Evolutionary conservation across 352 stramenopile species (phyloP).

Genomic region (Pythium graminicola): DNA sequence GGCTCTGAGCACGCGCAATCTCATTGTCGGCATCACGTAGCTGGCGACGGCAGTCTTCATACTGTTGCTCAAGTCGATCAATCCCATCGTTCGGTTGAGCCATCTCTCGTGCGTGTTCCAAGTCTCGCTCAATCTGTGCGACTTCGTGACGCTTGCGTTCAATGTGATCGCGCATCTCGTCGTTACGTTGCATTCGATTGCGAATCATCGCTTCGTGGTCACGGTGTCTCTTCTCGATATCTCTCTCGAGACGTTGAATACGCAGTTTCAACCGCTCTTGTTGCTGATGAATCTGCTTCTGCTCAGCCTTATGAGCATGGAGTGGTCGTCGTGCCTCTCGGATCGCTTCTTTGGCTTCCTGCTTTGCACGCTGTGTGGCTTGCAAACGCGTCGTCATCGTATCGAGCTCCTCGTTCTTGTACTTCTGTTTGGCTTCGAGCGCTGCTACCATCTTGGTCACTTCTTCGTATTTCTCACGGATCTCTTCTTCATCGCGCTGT

Average conservation of each 20-base stretch:
- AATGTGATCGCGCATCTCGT: constrained; percentile 50
- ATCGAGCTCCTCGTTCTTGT: constrained; percentile 61
- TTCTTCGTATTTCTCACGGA: constrained; percentile 37
- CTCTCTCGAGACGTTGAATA: constrained; percentile 40
- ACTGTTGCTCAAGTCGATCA: constrained; percentile 51
- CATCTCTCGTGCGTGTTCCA: constrained; percentile 30
- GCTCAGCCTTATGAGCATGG: constrained; percentile 56
- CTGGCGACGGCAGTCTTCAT: constrained; percentile 49
- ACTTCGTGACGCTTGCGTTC: constrained; percentile 45
- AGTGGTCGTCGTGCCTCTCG: constrained; percentile 56
- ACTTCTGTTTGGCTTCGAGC: constrained; percentile 52
- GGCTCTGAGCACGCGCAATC: constrained; percentile 33
- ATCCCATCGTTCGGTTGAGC: constrained; percentile 29
- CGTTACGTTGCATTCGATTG: constrained; percentile 49
- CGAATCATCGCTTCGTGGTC: constrained; percentile 52
- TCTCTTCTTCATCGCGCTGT: constrained; percentile 35
- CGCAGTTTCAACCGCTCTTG: constrained; percentile 45
- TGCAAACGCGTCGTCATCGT: constrained; percentile 35
- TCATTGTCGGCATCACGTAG: constrained; percentile 55
- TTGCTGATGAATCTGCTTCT: constrained; percentile 50
- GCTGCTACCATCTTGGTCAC: constrained; percentile 37
- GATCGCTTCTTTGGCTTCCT: constrained; percentile 52
- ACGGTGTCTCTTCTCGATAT: constrained; percentile 47
- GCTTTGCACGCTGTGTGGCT: constrained; percentile 39
- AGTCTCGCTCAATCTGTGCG: constrained; percentile 30